These are phyloP conservation scores for Hypoxylon lenormandii DNA, from an alignment of 495 filamentous ascomycete genomes.

Conservation along the genomic window DNA sequence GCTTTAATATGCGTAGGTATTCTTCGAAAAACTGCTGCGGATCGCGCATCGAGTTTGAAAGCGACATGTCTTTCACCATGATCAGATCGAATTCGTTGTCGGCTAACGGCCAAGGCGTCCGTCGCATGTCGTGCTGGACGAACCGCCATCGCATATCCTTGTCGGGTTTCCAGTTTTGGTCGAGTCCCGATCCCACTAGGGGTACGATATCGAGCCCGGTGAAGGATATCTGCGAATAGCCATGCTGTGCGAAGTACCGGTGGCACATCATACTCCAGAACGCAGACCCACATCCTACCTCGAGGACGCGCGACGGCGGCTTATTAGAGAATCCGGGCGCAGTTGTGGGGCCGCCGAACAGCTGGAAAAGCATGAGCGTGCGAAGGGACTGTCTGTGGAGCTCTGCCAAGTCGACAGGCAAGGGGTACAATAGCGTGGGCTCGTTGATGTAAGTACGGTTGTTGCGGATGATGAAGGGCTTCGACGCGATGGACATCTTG, in stretches of 20 bases:
- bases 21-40: constrained; percentile 77
- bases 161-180: constrained; percentile 55
- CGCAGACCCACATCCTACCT: constrained; percentile 87
- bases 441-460: constrained; percentile 87
- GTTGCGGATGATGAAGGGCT: constrained; percentile 76
- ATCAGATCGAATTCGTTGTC: constrained; percentile 89
- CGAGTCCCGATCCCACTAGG: constrained; percentile 72
- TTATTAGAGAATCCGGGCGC: constrained; percentile 71
- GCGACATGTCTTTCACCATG: constrained; percentile 86
- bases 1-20: constrained; percentile 78
- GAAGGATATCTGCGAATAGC: constrained; percentile 73
- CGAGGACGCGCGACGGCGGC: constrained; percentile 81
- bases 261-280: constrained; percentile 91
- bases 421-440: constrained; percentile 76
- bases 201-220: constrained; percentile 86
- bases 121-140: constrained; percentile 85
- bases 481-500: constrained; percentile 51
- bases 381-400: constrained; percentile 87
- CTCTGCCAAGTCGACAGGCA: constrained; percentile 89
- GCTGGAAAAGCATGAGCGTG: constrained; percentile 81
- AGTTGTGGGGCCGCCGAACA: constrained; percentile 84
- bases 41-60: constrained; percentile 73
- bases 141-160: constrained; percentile 88
- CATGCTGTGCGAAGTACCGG: constrained; percentile 74
- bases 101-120: constrained; percentile 78